These are phyloP conservation scores for Albophoma yamanashiensis DNA, from an alignment of 2,329 filamentous ascomycete genomes.

Conservation along the genomic window DNA sequence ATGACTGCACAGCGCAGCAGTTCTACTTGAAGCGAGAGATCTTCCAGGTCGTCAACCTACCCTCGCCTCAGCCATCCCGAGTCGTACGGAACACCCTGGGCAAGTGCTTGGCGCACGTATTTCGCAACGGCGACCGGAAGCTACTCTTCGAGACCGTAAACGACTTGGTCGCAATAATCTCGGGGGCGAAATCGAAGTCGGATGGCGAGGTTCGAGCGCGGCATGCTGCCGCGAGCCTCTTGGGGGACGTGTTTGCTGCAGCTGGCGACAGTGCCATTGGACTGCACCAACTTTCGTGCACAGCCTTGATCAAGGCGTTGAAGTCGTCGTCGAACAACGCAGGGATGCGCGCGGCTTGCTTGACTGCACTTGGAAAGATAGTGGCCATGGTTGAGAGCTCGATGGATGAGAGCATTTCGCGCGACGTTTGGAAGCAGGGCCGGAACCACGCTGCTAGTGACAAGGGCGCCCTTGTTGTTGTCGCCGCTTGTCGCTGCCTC, in stretches of 20 bases:
- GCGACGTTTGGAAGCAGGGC: slow-evolving; percentile 88
- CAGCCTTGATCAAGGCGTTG: slow-evolving; percentile 63
- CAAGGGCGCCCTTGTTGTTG: slow-evolving; percentile 73
- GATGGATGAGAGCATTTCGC: slow-evolving; percentile 73
- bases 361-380: slow-evolving; percentile 66
- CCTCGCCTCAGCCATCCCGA: slow-evolving; percentile 73
- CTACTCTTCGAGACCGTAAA: slow-evolving; percentile 91
- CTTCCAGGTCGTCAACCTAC: slow-evolving; percentile 82
- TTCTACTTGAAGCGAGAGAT: slow-evolving; percentile 88
- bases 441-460: slow-evolving; percentile 67
- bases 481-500: slow-evolving; percentile 69
- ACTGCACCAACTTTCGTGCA: slow-evolving; percentile 64
- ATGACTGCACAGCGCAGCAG: slow-evolving; percentile 81
- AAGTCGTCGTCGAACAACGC: slow-evolving; percentile 73
- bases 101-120: slow-evolving; percentile 71
- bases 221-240: slow-evolving; percentile 77
- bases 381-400: slow-evolving; percentile 63
- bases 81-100: slow-evolving; percentile 86
- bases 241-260: slow-evolving; percentile 83
- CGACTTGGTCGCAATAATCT: slow-evolving; percentile 66
- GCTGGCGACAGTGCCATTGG: slow-evolving; percentile 89
- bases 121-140: slow-evolving; percentile 79
- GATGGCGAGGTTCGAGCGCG: slow-evolving; percentile 71
- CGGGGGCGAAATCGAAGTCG: slow-evolving; percentile 58
- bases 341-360: slow-evolving; percentile 69